Percentiles rank a stretch among this genome's conserved stretches.
Evolutionary conservation across 345 rosid genomes (phyloP).

Genomic region (Physaria fendleri): DNA sequence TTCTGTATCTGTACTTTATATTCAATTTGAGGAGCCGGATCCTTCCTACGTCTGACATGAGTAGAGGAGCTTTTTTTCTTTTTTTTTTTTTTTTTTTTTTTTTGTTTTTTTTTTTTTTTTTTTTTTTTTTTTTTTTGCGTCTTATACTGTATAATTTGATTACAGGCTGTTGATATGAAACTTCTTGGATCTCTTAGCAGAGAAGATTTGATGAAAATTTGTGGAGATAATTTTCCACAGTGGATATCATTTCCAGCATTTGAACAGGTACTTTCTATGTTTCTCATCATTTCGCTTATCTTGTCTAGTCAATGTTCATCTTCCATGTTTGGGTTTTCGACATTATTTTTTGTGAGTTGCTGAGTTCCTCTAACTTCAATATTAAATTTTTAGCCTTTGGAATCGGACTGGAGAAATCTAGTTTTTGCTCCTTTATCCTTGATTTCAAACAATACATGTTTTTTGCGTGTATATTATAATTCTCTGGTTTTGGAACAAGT

Average conservation of each 20-base stretch:
- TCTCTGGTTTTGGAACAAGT: slow-evolving; percentile 7
- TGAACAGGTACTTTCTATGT: slow-evolving; percentile 64
- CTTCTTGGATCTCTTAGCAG: slow-evolving; percentile 78
- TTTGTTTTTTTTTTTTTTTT: neutral
- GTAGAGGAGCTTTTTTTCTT: neutral
- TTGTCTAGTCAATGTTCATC: neutral
- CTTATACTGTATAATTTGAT: neutral
- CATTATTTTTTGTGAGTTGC: neutral
- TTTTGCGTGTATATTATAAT: neutral
- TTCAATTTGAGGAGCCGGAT: neutral
- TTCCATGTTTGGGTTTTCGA: neutral
- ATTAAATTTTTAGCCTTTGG: neutral
- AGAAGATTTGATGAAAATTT: slow-evolving; percentile 92
- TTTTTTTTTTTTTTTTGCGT: neutral
- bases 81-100: neutral
- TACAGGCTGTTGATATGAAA: slow-evolving; percentile 91
- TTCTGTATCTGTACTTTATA: neutral
- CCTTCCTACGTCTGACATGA: neutral
- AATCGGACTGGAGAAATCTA: neutral
- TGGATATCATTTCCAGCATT: slow-evolving; percentile 99
- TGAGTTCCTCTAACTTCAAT: neutral
- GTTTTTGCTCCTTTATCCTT: neutral
- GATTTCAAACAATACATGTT: neutral
- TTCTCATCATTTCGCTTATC: neutral
- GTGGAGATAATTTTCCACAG: slow-evolving; percentile 92